Base-by-base conservation (phyloP, 352 stramenopile genomes). In the Thraustochytrium striatum region DNA sequence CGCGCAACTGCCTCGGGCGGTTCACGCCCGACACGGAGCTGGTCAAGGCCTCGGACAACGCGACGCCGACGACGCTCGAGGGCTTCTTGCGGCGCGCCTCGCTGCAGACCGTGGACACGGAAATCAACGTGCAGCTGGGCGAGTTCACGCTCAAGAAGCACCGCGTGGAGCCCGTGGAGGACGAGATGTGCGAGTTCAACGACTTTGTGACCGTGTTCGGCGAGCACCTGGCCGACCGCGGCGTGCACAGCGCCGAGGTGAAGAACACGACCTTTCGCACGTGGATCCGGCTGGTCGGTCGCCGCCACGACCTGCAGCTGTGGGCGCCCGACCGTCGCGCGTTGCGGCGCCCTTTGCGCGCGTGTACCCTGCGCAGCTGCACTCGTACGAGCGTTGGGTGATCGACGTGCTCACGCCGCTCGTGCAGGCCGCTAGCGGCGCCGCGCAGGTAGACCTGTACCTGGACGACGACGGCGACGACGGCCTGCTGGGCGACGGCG, bases 101-200 rank as follows among this genome's bases (percentile, higher is more conserved):
- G 3, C 78, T 80, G 35, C 41, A 82, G 16, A 30, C 25, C 8
- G 88, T 92, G 35, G 88, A 89, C 33, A 94, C 91, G 44, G 91
- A 95, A 83, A 87, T 94, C 8, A 94, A 95, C 83, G 79, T 93
- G 19, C 91, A 97, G 83, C 88, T 97, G n/a, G 92, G 89, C 69
- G 91, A 97, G 81, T 97, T 96, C 82, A 95, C 91, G 1, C 84
- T 97, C 11, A 91, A 95, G 72, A 93, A 93, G 79, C 89, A 95
- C 84, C 91, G 93, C 59, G 94, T 95, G 87, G 88, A 90, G 62
- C 82, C 93, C 28, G 83, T 97, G 3, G 89, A 94, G 79, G 82
- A 82, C 16, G 85, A 90, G 58, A 92, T 96, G 47, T 85, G 92
- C 81, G 87, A 89, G n/a, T 86, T 94, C 79, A 86, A 85, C 32